phyloP scores from a whole-genome alignment of 352 stramenopile species.

The Globisporangium iwayamae region DNA sequence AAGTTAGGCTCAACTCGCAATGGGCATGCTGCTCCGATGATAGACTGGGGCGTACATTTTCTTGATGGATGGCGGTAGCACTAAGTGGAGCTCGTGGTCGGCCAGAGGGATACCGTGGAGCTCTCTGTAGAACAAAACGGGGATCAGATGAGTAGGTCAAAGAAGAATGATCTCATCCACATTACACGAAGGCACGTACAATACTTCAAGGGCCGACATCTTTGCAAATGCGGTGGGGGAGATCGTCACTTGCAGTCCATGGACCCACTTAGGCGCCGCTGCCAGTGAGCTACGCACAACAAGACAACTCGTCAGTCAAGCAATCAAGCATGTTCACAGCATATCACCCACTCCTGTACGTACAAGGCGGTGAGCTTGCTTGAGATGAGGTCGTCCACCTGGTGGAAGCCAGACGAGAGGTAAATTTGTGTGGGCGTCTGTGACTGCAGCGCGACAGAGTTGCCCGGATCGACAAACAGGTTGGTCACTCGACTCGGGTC shows the following conservation, averaged over 20 bases:
- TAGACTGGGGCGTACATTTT: constrained; percentile 30
- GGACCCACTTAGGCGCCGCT: constrained; percentile 31
- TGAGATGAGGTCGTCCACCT: constrained; percentile 35
- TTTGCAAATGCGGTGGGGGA: constrained; percentile 33
- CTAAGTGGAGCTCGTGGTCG: constrained; percentile 28
- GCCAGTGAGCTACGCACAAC: constrained; percentile 20
- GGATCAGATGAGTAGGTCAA: constrained; percentile 8
- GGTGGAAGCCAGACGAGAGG: constrained; percentile 35
- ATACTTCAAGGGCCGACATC: constrained; percentile 31
- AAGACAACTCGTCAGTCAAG: neutral
- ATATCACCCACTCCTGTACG: neutral
- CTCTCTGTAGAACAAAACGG: constrained; percentile 22
- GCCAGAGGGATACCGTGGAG: constrained; percentile 40
- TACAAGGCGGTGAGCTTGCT: constrained; percentile 34
- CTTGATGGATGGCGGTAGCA: constrained; percentile 41
- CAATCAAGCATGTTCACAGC: neutral
- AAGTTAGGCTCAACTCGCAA: neutral
- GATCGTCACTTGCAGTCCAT: constrained; percentile 32
- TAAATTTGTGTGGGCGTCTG: constrained; percentile 18
- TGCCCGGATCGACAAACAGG: constrained; percentile 25
- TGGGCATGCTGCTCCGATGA: neutral
- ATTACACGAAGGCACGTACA: constrained; percentile 28
- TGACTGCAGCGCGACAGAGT: constrained; percentile 17
- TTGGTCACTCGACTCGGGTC: constrained; percentile 28
- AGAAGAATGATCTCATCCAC: neutral